phyloP scores from a whole-genome alignment of 306 rosid genomes.

The Senna tora region DNA sequence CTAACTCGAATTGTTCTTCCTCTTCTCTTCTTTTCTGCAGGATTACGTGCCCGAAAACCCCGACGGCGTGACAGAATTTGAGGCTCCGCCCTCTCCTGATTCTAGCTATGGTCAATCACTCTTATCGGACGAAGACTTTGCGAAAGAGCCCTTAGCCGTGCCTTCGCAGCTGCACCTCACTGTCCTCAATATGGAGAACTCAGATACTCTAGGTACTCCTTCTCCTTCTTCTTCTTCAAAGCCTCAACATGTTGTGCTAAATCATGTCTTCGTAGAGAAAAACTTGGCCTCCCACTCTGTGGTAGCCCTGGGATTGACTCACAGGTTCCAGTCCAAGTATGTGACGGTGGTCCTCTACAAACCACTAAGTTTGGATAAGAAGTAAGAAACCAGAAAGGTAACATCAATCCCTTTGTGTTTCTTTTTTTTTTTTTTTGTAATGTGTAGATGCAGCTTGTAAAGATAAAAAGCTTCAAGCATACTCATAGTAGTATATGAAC shows the following conservation, averaged over 20 bases:
- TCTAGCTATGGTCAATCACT: conserved; percentile 67
- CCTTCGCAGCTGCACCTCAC: conserved; percentile 82
- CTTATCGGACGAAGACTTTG: conserved; percentile 75
- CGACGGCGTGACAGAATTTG: conserved; percentile 68
- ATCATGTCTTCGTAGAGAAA: conserved; percentile 80
- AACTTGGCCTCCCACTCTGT: conserved; percentile 77
- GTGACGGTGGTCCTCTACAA: conserved; percentile 94
- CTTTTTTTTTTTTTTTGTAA: conserved; percentile 9
- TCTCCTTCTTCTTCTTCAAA: conserved; percentile 70
- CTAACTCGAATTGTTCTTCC: neutral
- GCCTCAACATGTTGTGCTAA: conserved; percentile 89
- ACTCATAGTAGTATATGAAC: conserved; percentile 40
- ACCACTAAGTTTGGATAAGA: conserved; percentile 49
- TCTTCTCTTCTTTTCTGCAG: conserved; percentile 48
- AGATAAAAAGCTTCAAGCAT: conserved; percentile 41
- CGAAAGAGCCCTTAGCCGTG: conserved; percentile 74
- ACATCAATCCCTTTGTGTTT: neutral
- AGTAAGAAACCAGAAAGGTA: neutral
- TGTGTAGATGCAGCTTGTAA: conserved; percentile 58
- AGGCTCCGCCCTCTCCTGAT: conserved; percentile 81
- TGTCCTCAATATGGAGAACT: conserved; percentile 68
- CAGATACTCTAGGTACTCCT: conserved; percentile 44
- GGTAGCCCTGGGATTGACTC: conserved; percentile 89
- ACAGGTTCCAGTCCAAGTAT: conserved; percentile 83
- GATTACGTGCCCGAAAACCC: conserved; percentile 81